Percentiles rank a stretch among this genome's conserved stretches.
Conservation (phyloP, 257 asterid species). For the Schizonepeta tenuifolia region DNA sequence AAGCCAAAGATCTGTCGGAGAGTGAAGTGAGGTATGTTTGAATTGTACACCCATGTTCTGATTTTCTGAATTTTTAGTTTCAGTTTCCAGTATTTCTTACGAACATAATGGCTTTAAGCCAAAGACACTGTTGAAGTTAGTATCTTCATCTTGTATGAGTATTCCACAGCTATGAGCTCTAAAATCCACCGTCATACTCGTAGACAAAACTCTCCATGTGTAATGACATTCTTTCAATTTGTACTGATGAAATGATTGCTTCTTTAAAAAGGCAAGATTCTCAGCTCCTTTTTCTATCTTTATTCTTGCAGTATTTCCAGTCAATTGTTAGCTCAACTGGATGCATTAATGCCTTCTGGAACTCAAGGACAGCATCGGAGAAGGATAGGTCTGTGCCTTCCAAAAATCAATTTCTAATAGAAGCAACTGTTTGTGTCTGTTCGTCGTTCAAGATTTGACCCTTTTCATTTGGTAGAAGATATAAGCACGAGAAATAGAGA, state of each 20-base stretch:
- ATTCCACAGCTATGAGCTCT: background rate
- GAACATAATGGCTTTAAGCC: constrained; percentile 2
- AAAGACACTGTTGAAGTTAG: background rate
- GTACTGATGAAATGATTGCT: background rate
- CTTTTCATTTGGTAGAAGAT: constrained; percentile 8
- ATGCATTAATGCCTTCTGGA: constrained; percentile 78
- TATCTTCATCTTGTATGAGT: constrained; percentile 2
- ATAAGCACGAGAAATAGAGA: background rate
- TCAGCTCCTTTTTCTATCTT: constrained; percentile 23
- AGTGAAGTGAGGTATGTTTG: constrained; percentile 68
- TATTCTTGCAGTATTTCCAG: constrained; percentile 65
- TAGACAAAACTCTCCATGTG: background rate
- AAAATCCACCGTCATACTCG: background rate
- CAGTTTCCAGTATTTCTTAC: constrained; percentile 12
- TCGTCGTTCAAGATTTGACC: constrained; percentile 5
- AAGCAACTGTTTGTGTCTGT: background rate
- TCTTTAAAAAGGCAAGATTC: constrained; percentile 6
- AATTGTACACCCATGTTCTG: constrained; percentile 11
- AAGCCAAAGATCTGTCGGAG: constrained; percentile 90
- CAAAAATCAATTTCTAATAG: constrained; percentile 11
- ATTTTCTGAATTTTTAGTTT: constrained; percentile 23
- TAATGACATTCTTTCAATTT: background rate
- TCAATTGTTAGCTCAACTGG: constrained; percentile 77
- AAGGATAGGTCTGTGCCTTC: constrained; percentile 69
- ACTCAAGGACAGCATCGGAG: constrained; percentile 82